Evolutionary conservation across 2,329 filamentous ascomycete species (phyloP), one percentile per base, ranked within the genome.

Genomic region (Cytospora paraplurivora): DNA sequence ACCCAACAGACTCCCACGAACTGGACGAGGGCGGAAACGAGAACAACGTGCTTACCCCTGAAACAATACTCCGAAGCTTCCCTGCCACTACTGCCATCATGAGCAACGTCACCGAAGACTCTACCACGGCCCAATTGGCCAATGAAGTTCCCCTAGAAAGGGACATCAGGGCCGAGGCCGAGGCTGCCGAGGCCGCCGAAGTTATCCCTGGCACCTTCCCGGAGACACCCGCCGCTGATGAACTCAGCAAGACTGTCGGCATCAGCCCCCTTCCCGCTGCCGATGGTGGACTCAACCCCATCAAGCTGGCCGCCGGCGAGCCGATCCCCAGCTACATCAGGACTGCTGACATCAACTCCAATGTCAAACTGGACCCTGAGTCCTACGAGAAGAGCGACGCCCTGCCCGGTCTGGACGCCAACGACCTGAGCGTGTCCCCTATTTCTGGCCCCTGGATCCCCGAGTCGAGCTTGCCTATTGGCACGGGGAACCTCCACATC

Each of bases 11-110:
- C 50, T 90, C 91, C 65, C 88, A 90, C 78, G 93, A 97, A 79
- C 86, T 87, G 72, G 94, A 97, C 81, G 84, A 85, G 68, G 82
- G 88, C 72, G 90, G 91, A 72, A 97, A 94, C 83, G 82, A 93
- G 71, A 98, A 98, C 84, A 98, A 98, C 86, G 87, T 97, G 68
- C 85, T 99, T 63, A 85, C 85, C 49, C 87, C 90, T 63, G 85
- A 92, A 67, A 84, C 92, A 73, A 89, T 97, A 59, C 69, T 76
- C 66, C 76, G 75, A 69, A 75, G 73, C 56, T 77, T 80, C 58
- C 73, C 81, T 62, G 78, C 81, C 52, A 78, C 82, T 63, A 77
- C 72, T 57, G 77, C 78, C 62, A 81, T 82, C 64, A 83, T 89
- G 73, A 89, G 85, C 68, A 87, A 86, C 49, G 88, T 84, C 55